Evolutionary conservation across 441 rosid genomes (phyloP), one percentile per base, ranked within the genome.

Genomic region (Croton laevigatus): DNA sequence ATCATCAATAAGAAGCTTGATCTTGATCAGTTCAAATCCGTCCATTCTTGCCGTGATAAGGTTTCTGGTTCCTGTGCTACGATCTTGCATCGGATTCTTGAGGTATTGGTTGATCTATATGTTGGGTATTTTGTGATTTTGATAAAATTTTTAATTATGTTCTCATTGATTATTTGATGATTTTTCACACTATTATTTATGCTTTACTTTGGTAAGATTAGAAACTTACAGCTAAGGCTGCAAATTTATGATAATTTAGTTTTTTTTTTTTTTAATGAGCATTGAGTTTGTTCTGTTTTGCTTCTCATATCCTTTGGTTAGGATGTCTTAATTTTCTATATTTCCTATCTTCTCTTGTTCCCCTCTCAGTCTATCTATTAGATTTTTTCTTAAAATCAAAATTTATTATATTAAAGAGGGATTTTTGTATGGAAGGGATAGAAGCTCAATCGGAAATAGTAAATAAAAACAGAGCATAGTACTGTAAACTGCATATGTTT

Each of bases 1-100:
- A 53, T 92, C 59, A 82, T 94, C 75, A 90, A 90, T 67, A 92
- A 90, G 89, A 88, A 88, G 81, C 99, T 94, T 19, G 89, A 83
- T 52, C 36, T 84, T 38, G 88, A 79, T 60, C 99, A 94, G 90
- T 94, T 94, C 80, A 73, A 84, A 86, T 84, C 89, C n/a, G 83
- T 92, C 2, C 98, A 73, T 81, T 87, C 98, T n/a, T 94, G 98
- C 76, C 82, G 84, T 7, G 87, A 83, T 65, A 81, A 80, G 20
- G 76, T 81, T 45, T 78, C 80, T 23, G 81, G 79, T 8, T 74
- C 86, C 38, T 84, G 87, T 74, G 83, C 78, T 9, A 81, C 65
- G 51, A 78, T 84, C 3, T 82, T 78, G 87, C 78, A 76, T 73
- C 81, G 73, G 22, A 59, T 82, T 59, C 69, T 81, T 27, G 70